These are phyloP conservation scores for Gracilaria vermiculophylla DNA, from an alignment of 23 red algal species.

Conservation along the genomic window DNA sequence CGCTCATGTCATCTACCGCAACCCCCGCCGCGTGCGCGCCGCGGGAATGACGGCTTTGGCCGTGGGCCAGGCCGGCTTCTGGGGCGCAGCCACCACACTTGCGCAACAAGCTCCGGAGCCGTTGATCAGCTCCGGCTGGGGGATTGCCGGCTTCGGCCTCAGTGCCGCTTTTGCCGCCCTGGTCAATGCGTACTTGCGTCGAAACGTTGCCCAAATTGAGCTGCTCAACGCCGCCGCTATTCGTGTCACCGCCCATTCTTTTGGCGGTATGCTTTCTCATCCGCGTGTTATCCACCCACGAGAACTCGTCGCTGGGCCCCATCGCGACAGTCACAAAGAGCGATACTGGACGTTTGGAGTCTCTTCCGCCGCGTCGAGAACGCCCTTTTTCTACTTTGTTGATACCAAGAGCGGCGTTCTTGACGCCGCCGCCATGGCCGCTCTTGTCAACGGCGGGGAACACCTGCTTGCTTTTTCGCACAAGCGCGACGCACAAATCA, in stretches of 20 bases:
- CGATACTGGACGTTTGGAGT: conserved; percentile 56
- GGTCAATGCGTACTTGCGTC: conserved; percentile 38
- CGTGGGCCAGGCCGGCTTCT: conserved; percentile 50
- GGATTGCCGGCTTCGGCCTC: conserved; percentile 34
- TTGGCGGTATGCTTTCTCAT: conserved; percentile 27
- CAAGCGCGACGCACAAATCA: conserved; percentile 39
- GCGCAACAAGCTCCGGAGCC: conserved; percentile 42
- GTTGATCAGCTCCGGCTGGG: conserved; percentile 15
- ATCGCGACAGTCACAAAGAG: conserved; percentile 3
- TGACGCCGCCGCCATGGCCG: conserved; percentile 16
- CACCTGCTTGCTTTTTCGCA: conserved; percentile 33
- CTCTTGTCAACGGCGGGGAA: conserved; percentile 42
- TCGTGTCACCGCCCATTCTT: conserved; percentile 19
- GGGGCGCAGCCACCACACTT: conserved; percentile 19
- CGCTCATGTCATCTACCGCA: conserved; percentile 31
- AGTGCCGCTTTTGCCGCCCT: conserved; percentile 49
- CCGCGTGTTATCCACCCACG: background rate
- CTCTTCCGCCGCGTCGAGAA: background rate
- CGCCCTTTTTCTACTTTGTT: conserved; percentile 27
- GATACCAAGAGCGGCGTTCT: conserved; percentile 33
- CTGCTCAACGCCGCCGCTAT: conserved; percentile 35
- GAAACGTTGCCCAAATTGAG: conserved; percentile 30
- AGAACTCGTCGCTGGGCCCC: background rate
- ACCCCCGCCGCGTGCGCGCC: conserved; percentile 43
- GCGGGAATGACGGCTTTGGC: conserved; percentile 37